These are phyloP conservation scores for Thalassia testudinum DNA, from an alignment of 116 monocot genomes.

Conservation along the genomic window DNA sequence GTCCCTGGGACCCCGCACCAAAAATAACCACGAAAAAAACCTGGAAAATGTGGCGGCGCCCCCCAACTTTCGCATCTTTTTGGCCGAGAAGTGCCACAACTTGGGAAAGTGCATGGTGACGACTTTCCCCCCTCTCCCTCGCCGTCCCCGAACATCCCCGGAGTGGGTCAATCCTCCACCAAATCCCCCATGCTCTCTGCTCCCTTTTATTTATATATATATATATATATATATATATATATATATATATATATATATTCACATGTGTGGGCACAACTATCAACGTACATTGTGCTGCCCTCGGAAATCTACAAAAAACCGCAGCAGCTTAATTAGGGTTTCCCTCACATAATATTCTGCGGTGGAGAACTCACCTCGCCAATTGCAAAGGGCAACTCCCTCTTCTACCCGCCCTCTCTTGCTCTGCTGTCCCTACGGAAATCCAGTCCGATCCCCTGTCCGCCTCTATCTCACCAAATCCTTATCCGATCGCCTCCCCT, in stretches of 20 bases:
- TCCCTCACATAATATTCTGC: not conserved
- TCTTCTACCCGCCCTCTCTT: no score
- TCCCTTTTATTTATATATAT: not conserved
- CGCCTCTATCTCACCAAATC: not conserved
- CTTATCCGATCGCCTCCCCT: not conserved
- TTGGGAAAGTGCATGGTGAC: no score
- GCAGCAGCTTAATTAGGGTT: not conserved
- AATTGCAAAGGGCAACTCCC: no score
- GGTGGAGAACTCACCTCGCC: not conserved
- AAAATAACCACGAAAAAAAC: no score
- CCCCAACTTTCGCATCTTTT: no score
- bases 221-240: not conserved
- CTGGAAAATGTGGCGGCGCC: no score
- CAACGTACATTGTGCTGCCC: not conserved
- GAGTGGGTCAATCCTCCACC: no score
- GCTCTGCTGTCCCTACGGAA: not conserved
- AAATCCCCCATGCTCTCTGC: not conserved
- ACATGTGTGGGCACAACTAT: not conserved
- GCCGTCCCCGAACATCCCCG: conserved; percentile 1
- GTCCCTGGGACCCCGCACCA: no score
- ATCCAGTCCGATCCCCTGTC: not conserved
- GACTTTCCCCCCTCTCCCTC: not conserved
- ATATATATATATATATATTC: not conserved
- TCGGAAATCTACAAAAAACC: not conserved
- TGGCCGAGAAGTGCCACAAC: no score